Evolutionary conservation across 2,329 filamentous ascomycete genomes (phyloP), one percentile per base, ranked within the genome.

Genomic region (Epichloe uncinata): DNA sequence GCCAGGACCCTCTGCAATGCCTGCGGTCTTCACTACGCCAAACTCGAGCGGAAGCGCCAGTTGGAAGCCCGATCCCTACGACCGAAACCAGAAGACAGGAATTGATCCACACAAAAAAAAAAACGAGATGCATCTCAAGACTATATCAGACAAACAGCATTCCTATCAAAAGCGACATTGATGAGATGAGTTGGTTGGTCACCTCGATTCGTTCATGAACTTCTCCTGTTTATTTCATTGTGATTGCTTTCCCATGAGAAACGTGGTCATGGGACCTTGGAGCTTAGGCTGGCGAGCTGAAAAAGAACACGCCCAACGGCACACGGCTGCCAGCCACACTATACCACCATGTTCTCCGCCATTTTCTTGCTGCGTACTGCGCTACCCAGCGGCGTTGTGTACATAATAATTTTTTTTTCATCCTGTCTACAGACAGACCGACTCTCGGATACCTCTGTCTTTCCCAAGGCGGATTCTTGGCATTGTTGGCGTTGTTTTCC

Each of bases 1-100:
- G 93, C 93, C 36, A 81, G 91, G 60, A 98, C 93, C 1, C 75
- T 98, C 16, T 98, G 93, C 73, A 97, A 98, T 68, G 93, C 93
- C 11, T 98, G 93, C 63, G 93, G 93, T 30, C 74, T 97, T 53
- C 93, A 85, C 60, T 85, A 85, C 57, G 82, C 82, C 42, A 85
- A 85, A 60, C 64, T 85, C 45, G 83, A 84, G 55, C 73, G 82
- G 49, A 85, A 85, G 62, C 77, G 72, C 54, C 76, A 75, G 56
- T 66, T 77, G 47, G 77, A 79, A 59, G 70, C 72, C 42, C 65
- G 74, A 52, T 72, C 72, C 13, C 68, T 78, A 40, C 71, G 77
- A 22, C 74, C 77, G 1, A 80, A 79, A 60, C 69, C 69, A 7
- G 69, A 73, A 30, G 73, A 76, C 33, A 67, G 72, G 51, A 64